Evolutionary conservation across 805 yeast genomes (phyloP).

Genomic region (Candida loeiensis): DNA sequence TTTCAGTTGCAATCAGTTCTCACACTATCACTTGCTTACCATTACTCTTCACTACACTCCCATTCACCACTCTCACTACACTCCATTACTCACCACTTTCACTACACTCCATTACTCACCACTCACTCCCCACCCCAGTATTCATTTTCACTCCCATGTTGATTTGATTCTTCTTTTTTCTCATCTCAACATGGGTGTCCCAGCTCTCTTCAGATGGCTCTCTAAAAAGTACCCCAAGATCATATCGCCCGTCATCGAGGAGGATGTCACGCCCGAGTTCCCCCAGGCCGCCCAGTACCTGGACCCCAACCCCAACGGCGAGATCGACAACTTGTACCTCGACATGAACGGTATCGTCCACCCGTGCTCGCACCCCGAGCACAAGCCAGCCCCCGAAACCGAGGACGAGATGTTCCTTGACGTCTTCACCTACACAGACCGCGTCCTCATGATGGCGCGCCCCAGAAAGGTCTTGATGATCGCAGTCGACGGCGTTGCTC

Average conservation of each 20-base stretch:
- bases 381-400: conserved; percentile 91
- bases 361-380: conserved; percentile 98
- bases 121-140: not conserved
- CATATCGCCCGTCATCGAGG: conserved; percentile 85
- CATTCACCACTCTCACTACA: not conserved
- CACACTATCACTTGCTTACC: not conserved
- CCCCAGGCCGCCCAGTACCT: conserved; percentile 62
- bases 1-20: too few species aligned
- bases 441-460: conserved; percentile 89
- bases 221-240: conserved; percentile 91
- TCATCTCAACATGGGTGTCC: conserved; percentile 73
- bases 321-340: conserved; percentile 84
- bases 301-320: conserved; percentile 91
- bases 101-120: too few species aligned
- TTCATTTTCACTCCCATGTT: not conserved
- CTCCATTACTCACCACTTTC: not conserved
- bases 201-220: conserved; percentile 96
- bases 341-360: conserved; percentile 99
- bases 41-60: not conserved
- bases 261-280: conserved; percentile 48
- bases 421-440: conserved; percentile 86
- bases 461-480: conserved; percentile 91
- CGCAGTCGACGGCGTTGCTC: conserved; percentile 99
- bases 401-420: conserved; percentile 97
- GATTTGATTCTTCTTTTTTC: not conserved